phyloP scores from a whole-genome alignment of 176 grass and related monocot species.

The Areca catechu region DNA sequence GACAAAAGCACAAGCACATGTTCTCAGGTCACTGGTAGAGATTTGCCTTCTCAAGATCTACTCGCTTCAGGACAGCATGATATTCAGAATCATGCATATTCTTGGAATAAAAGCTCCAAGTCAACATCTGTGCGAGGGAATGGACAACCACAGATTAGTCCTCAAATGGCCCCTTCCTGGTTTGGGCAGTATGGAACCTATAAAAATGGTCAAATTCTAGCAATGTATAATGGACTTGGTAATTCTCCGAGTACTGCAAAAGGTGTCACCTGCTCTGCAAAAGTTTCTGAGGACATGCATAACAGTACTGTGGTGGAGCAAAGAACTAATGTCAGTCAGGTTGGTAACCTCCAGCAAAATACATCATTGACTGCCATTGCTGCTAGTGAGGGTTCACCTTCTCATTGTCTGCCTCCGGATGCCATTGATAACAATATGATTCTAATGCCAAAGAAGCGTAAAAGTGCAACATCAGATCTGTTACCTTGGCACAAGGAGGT shows the following conservation, averaged over 20 bases:
- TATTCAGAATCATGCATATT: slow-evolving; percentile 36
- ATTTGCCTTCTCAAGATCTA: slow-evolving; percentile 26
- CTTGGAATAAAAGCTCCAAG: slow-evolving; percentile 25
- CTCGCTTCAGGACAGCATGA: slow-evolving; percentile 25
- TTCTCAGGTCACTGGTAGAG: slow-evolving; percentile 39
- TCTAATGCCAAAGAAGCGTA: slow-evolving; percentile 49
- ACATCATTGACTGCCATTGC: slow-evolving; percentile 10
- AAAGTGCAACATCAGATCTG: slow-evolving; percentile 33
- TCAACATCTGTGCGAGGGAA: slow-evolving; percentile 19
- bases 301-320: slow-evolving; percentile 31
- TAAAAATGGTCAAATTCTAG: slow-evolving; percentile 51
- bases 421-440: slow-evolving; percentile 7
- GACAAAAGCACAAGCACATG: slow-evolving; percentile 29
- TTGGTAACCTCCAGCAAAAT: slow-evolving; percentile 31
- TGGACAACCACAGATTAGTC: slow-evolving; percentile 53
- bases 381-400: slow-evolving; percentile 10
- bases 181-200: slow-evolving; percentile 62
- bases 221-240: slow-evolving; percentile 35
- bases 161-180: slow-evolving; percentile 89
- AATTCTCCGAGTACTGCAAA: background rate
- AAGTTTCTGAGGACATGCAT: slow-evolving; percentile 47
- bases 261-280: slow-evolving; percentile 30
- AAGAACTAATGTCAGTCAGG: slow-evolving; percentile 46
- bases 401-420: slow-evolving; percentile 16
- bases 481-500: slow-evolving; percentile 80